Evolutionary conservation across 2,329 filamentous ascomycete species (phyloP), one percentile per base, ranked within the genome.

Genomic region (Hypoxylon sp.): DNA sequence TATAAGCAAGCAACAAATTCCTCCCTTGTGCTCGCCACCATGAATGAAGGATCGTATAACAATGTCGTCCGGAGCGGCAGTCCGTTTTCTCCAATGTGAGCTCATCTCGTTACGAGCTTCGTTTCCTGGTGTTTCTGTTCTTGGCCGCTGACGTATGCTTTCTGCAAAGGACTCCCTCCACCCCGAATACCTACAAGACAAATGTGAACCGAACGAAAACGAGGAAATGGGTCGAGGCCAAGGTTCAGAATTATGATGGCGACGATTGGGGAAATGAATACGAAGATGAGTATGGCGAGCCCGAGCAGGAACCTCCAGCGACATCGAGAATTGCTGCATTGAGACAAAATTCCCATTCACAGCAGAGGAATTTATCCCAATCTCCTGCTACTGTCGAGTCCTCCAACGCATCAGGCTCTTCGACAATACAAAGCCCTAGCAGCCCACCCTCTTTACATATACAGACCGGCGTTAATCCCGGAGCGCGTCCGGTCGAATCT

Each of bases 171-270:
- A 61, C 70, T 15, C 68, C 71, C 8, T 58, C 66, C 37, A 68
- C 69, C 7, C 60, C 71, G 2, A 61, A 34, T 50, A 43, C 78
- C 24, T 97, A 94, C 79, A 91, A 91, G 76, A 87, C 93, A 53
- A 96, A 97, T 76, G 89, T 97, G 50, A 94, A 92, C 79, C 89
- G 94, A 65, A 86, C 89, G 58, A 97, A 97, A 80, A 97, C 94
- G 57, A 91, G 90, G 79, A 97, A 97, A 85, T 98, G 94, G 94
- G 90, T 94, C 37, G 91, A 97, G 73, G 94, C 94, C 34, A 94
- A 94, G 77, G 84, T 88, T 61, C 89, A 91, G 71, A 91, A 88
- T 74, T 98, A 98, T 74, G 94, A 94, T 72, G 94, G 94, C 67
- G 93, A 96, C 72, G 94, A 97, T 74, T 97, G 94, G 94, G 94